Conservation (phyloP, 768 basidiomycete species). For the Xanthoconium stramineum region DNA sequence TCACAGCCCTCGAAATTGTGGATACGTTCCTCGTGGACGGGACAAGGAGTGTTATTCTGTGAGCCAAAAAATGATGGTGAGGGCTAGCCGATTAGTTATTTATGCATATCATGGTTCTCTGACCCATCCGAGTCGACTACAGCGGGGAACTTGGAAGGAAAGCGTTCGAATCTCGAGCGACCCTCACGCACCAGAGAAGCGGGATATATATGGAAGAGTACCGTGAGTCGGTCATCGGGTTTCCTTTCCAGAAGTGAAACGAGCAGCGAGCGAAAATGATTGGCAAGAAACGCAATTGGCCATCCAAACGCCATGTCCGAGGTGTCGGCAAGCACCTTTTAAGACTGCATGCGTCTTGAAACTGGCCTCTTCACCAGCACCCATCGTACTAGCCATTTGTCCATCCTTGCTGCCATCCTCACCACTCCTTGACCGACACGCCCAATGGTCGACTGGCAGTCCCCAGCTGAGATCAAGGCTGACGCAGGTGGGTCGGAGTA, state of each 20-base stretch:
- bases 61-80: no score
- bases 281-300: not conserved
- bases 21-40: not conserved
- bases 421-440: constrained; percentile 3
- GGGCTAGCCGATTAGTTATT: not conserved
- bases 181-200: constrained; percentile 15
- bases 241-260: constrained; percentile 4
- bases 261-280: constrained; percentile 1
- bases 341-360: not conserved
- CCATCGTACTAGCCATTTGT: not conserved
- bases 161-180: not conserved
- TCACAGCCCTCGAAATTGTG: not conserved
- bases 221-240: constrained; percentile 4
- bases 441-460: constrained; percentile 58
- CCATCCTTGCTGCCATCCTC: not conserved
- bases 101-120: not conserved
- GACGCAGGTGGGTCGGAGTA: constrained; percentile 40
- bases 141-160: not conserved
- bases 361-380: not conserved
- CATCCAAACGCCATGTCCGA: constrained; percentile 22
- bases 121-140: no score
- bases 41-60: not conserved
- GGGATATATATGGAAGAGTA: constrained; percentile 1
- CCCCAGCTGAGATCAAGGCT: constrained; percentile 41
- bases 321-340: constrained; percentile 10